These are phyloP conservation scores for Closterium sp. DNA, from an alignment of 139 green algal species.

Conservation along the genomic window DNA sequence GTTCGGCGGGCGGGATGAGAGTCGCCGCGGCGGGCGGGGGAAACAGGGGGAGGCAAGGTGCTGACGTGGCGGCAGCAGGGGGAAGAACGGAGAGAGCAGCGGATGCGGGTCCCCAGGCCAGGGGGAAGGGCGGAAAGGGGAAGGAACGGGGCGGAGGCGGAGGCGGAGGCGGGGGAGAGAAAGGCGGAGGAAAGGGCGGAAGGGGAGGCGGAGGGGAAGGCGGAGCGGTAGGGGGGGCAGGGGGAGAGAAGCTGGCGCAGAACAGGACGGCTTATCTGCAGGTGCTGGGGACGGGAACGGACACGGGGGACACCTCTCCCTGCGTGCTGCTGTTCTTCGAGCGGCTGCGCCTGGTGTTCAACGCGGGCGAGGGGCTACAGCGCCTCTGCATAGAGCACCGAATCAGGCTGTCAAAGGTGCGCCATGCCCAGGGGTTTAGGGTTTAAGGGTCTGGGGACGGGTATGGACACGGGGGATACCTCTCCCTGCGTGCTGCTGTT, in stretches of 20 bases:
- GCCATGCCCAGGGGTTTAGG: too few species aligned
- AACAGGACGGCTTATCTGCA: slow-evolving; percentile 7
- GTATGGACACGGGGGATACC: slow-evolving; percentile 48
- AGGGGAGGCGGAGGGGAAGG: not conserved
- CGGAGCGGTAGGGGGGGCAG: not conserved
- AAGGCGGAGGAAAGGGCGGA: too few species aligned
- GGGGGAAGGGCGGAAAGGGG: not conserved
- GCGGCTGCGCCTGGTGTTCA: slow-evolving; percentile 87
- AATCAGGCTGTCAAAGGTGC: not conserved
- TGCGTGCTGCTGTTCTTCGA: slow-evolving; percentile 91
- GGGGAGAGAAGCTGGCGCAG: not conserved
- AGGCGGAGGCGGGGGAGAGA: too few species aligned
- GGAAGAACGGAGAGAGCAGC: not conserved
- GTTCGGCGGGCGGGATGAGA: not conserved
- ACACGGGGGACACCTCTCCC: slow-evolving; percentile 64
- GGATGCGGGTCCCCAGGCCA: not conserved
- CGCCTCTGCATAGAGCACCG: slow-evolving; percentile 62
- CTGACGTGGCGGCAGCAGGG: not conserved
- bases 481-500: too few species aligned
- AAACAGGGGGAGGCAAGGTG: not conserved
- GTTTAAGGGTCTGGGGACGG: slow-evolving; percentile 32
- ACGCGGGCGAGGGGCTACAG: slow-evolving; percentile 92
- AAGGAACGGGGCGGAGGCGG: not conserved
- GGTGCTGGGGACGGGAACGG: slow-evolving; percentile 44
- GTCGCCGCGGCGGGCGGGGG: too few species aligned